Base-by-base conservation (phyloP, 352 stramenopile species). In the Ophiocytium majus region DNA sequence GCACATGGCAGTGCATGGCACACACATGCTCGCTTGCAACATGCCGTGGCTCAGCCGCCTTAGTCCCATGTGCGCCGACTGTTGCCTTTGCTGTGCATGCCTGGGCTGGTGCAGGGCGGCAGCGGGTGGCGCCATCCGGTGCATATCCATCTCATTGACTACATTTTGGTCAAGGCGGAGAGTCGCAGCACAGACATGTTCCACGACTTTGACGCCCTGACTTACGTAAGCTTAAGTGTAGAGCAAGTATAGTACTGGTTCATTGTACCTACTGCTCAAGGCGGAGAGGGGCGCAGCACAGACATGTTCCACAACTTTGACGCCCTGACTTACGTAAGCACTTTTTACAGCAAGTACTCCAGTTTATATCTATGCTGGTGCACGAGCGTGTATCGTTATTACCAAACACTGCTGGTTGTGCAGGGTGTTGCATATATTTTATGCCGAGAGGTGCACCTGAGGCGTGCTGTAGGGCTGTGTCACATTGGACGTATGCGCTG, bases 71-170 rank as follows among this genome's bases (percentile, higher is more conserved):
- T n/a, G n/a, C n/a, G n/a, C n/a, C n/a, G n/a, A n/a, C n/a, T n/a
- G n/a, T n/a, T n/a, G n/a, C n/a, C n/a, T n/a, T n/a, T n/a, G n/a
- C n/a, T n/a, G n/a, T n/a, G n/a, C n/a, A n/a, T 66, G 57, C 57
- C 28, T 19, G 19, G 57, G 17, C 28, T 19, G 19, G 28, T 23
- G 28, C 57, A 66, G 57, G 28, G 57, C 28, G 57, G 57, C 28
- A 17, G 64, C 31, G 64, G 64, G 5, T 76, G 64, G 64, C 64
- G 34, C 17, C 64, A 76, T 17, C 64, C 64, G 5, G 64, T 76
- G 64, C 64, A 76, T 17, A 17, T 76, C 64, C 64, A 76, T 17
- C 34, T 76, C 5, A 17, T 76, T 5, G 64, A 76, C 64, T 76
- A 17, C 64, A 5, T 76, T 10, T 14, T 76, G 5, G 5, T 76